Base-by-base conservation (phyloP, 805 yeast species). In the Candida yuanshanica region DNA sequence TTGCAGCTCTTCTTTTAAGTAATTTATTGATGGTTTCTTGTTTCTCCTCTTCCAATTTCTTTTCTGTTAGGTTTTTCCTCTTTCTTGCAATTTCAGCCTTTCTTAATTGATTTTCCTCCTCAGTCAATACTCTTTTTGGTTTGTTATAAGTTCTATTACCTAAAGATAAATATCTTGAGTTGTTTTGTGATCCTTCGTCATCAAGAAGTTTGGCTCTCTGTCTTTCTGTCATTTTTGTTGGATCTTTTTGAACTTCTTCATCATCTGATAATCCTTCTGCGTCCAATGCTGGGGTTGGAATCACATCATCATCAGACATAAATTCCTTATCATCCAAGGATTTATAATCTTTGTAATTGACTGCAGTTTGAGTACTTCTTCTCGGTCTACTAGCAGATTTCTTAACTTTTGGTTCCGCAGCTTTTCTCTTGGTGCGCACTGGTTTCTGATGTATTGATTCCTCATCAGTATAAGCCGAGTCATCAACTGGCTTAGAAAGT, bases 21-120 rank as follows among this genome's bases (percentile, higher is more conserved):
- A 91, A 67, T 59, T 86, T 87, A 60, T 91, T 91, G 49, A 91
- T 71, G 0, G 97, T 90, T 49, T 91, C 97, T 56, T 81, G 77
- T 59, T 93, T 93, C 62, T 93, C 98, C 60, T 87, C 96, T 56
- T 90, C 97, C 32, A 87, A 65, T 48, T 83, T 79, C 64, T 83
- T 82, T 53, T 82, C 89, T 50, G 82, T 80, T 53, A 88, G 74
- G 57, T 91, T 90, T 60, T 84, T 85, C 49, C 99, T 72, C 60
- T 89, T 79, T 53, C 98, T 74, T 0, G 96, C 91, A 53, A 78
- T 81, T 59, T 91, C 99, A 1, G 95, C 86, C 47, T 89, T 79
- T 35, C 89, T 74, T 44, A 87, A 62, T 36, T 84, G 86, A 31
- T 80, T 73, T 63, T 90, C 95, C 59, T 91, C 96, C 43, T 82